Evolutionary conservation across 768 basidiomycete species (phyloP), one percentile per base, ranked within the genome.

Genomic region (Naganishia antarctica): DNA sequence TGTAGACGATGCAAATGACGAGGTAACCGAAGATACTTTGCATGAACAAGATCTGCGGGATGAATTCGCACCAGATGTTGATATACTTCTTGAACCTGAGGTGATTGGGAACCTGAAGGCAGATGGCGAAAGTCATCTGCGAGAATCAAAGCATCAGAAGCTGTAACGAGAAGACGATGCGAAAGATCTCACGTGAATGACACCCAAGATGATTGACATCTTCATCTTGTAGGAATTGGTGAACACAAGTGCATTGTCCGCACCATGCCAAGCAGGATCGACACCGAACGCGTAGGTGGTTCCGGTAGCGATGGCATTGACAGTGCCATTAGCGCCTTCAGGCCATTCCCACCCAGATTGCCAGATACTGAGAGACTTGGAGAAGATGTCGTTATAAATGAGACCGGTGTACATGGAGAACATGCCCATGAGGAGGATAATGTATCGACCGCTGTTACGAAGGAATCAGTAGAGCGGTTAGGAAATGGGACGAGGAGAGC

Each of bases 181-280:
- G 49, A 48, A 15, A 18, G 50, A 57, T 79, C 86, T 70, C 80
- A 97, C 94, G 78, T 99, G 94, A 65, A 89, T 88, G 69, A 99
- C 93, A 76, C 96, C 96, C 60, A 99, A 79, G 37, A 98, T 85
- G 73, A 99, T 87, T 23, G 91, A 89, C 91, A 98, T 91, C 81
- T 99, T 98, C 96, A 99, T 99, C 86, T 98, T 99, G 82, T 94
- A 94, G 41, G 93, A 97, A 79, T 99, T 99, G 59, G 88, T 88
- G 79, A 98, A 99, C 45, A 96, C 86, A 64, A 99, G 82, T 1
- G 81, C 82, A 73, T 99, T 99, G 69, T 90, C 89, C 5, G 93
- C 83, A 21, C 87, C 90, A 74, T 96, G 92, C 96, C 96, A 99
- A 51, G 80, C 86, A 58, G 92, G 92, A 76, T 99, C 96, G 67